phyloP scores from a whole-genome alignment of 2,329 filamentous ascomycete species.

The Diaporthe sp. region DNA sequence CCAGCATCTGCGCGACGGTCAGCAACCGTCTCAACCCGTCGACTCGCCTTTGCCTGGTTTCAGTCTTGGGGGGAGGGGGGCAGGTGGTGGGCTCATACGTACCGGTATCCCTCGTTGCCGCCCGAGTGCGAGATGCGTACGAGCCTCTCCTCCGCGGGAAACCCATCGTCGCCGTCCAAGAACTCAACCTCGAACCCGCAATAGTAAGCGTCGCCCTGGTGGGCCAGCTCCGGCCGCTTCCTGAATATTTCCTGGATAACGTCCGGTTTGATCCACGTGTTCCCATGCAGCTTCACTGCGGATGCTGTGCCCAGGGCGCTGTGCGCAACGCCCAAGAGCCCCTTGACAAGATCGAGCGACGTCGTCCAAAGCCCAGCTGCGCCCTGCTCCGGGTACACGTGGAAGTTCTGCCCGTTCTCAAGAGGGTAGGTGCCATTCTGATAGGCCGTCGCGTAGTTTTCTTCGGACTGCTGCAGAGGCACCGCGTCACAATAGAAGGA shows the following conservation, averaged over 20 bases:
- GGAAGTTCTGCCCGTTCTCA: slow-evolving; percentile 24
- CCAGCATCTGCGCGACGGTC: slow-evolving; percentile 21
- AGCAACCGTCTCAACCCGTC: not conserved
- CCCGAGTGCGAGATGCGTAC: slow-evolving; percentile 38
- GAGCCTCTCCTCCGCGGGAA: slow-evolving; percentile 9
- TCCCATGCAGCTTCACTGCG: slow-evolving; percentile 20
- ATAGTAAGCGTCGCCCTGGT: slow-evolving; percentile 23
- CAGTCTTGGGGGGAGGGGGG: not conserved
- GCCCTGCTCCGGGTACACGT: slow-evolving; percentile 37
- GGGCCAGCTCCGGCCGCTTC: slow-evolving; percentile 16
- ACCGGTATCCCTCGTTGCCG: slow-evolving; percentile 34
- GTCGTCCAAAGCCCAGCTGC: slow-evolving; percentile 38
- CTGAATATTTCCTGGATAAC: slow-evolving; percentile 25
- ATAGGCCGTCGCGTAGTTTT: slow-evolving; percentile 34
- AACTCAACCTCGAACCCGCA: slow-evolving; percentile 34
- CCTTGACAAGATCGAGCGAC: slow-evolving; percentile 32
- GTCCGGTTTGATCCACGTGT: slow-evolving; percentile 34
- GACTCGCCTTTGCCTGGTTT: not conserved
- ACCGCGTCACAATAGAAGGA: slow-evolving; percentile 34
- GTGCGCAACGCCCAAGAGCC: slow-evolving; percentile 32
- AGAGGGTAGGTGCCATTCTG: slow-evolving; percentile 29
- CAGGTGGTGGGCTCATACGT: not conserved
- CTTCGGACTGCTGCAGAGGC: slow-evolving; percentile 15
- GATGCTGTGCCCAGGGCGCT: slow-evolving; percentile 15
- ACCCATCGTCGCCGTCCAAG: slow-evolving; percentile 25